Conservation (phyloP, 768 basidiomycete species). For the Auricularia auricula-judae region DNA sequence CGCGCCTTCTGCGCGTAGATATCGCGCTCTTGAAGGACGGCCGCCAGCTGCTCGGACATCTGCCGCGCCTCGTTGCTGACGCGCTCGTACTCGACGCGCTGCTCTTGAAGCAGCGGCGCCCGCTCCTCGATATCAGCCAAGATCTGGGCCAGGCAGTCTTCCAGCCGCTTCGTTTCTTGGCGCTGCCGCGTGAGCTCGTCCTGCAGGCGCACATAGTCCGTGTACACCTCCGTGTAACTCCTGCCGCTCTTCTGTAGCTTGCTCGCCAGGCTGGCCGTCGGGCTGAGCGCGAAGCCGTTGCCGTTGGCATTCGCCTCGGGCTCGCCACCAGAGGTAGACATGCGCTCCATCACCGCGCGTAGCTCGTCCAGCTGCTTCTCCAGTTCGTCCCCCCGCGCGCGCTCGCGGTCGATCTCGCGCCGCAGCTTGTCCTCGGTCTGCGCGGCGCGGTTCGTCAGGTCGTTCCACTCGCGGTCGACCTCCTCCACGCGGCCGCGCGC, state of each 20-base stretch:
- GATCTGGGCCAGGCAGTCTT: constrained; percentile 65
- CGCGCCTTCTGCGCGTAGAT: constrained; percentile 39
- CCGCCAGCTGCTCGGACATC: constrained; percentile 68
- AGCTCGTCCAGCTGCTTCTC: constrained; percentile 66
- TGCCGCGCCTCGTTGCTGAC: constrained; percentile 69
- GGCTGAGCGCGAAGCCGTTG: constrained; percentile 61
- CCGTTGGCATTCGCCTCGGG: constrained; percentile 23
- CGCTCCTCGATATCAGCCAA: constrained; percentile 86
- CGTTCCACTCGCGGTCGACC: constrained; percentile 76
- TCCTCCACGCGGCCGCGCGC: constrained; percentile 71
- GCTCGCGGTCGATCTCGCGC: constrained; percentile 66
- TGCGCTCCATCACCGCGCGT: constrained; percentile 57
- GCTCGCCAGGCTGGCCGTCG: constrained; percentile 80
- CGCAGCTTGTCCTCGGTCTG: constrained; percentile 52
- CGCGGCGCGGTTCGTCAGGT: constrained; percentile 57
- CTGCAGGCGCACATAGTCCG: constrained; percentile 79
- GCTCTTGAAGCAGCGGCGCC: constrained; percentile 87
- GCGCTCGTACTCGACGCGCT: constrained; percentile 81
- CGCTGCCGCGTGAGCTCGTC: constrained; percentile 70
- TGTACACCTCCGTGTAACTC: constrained; percentile 90
- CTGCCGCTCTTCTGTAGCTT: constrained; percentile 71
- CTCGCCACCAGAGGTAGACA: constrained; percentile 28
- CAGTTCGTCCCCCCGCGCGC: constrained; percentile 51
- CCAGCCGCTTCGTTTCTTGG: constrained; percentile 77
- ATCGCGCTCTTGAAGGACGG: constrained; percentile 69